Evolutionary conservation across 441 rosid genomes (phyloP).

Genomic region (Capsella rubella): DNA sequence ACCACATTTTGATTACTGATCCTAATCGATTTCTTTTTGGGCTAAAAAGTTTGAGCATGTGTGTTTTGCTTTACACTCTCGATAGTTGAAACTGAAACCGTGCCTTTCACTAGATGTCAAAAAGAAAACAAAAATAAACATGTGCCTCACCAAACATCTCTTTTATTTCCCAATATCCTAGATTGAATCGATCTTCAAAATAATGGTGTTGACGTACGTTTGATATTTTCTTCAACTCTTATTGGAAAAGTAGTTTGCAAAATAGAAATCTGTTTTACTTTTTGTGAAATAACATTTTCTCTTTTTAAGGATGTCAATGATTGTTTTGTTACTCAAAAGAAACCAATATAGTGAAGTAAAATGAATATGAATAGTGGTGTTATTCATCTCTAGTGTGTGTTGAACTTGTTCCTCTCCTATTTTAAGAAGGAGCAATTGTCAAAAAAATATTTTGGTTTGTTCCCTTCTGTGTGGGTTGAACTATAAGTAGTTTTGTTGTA

Average conservation of each 20-base stretch:
- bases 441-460: no score
- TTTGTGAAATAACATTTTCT: neutral
- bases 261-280: neutral
- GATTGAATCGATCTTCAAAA: neutral
- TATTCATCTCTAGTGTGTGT: no score
- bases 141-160: neutral
- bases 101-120: neutral
- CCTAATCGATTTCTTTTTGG: constrained; percentile 2
- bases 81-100: constrained; percentile 5
- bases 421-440: no score
- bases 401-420: no score
- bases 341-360: no score
- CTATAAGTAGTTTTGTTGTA: neutral
- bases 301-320: no score
- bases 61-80: neutral
- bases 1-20: constrained; percentile 4
- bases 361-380: no score
- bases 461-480: no score
- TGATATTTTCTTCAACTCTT: constrained; percentile 2
- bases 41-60: neutral
- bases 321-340: no score
- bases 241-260: neutral
- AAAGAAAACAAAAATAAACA: neutral
- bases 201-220: neutral
- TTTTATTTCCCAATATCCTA: neutral